These are phyloP conservation scores for Talaromyces rugulosus DNA, from an alignment of 2,329 filamentous ascomycete species.

Conservation along the genomic window DNA sequence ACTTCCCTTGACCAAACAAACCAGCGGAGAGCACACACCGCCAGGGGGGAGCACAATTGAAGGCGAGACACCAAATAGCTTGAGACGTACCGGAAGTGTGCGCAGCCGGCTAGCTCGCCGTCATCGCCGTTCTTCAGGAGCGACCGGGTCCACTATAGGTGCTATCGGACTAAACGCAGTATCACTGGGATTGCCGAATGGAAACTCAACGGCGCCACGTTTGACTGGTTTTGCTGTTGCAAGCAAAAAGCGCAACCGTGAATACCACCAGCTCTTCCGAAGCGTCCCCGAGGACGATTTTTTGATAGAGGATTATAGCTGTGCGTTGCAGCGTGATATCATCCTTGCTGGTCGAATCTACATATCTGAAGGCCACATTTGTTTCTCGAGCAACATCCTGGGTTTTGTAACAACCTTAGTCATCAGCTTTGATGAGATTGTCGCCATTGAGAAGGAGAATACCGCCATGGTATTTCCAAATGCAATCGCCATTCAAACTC, in stretches of 20 bases:
- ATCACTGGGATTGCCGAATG: constrained; percentile 62
- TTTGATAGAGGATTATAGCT: constrained; percentile 97
- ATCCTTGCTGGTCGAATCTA: constrained; percentile 90
- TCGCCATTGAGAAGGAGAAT: constrained; percentile 93
- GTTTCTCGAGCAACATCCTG: constrained; percentile 98
- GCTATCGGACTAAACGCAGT: constrained; percentile 68
- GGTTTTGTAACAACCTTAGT: constrained; percentile 97
- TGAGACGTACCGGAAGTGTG: constrained; percentile 62
- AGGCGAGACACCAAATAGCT: constrained; percentile 50
- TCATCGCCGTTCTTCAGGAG: constrained; percentile 78
- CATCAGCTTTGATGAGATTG: constrained; percentile 96
- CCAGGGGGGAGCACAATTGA: constrained; percentile 63
- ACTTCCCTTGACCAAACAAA: constrained; percentile 19
- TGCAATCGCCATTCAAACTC: constrained; percentile 90
- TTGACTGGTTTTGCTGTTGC: constrained; percentile 94
- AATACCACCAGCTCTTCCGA: constrained; percentile 90
- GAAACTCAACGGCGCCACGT: constrained; percentile 61
- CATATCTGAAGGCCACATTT: constrained; percentile 94
- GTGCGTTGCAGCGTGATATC: constrained; percentile 91
- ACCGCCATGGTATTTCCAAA: constrained; percentile 96
- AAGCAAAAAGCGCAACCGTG: constrained; percentile 90
- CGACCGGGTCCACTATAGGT: constrained; percentile 64
- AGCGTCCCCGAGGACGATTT: constrained; percentile 98
- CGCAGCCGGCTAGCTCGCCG: constrained; percentile 63
- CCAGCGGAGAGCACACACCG: constrained; percentile 59